A percentile compares a stretch with the other conserved stretches of the same genome.
phyloP scores from a whole-genome alignment of 768 basidiomycete species.

The Galerina marginata region DNA sequence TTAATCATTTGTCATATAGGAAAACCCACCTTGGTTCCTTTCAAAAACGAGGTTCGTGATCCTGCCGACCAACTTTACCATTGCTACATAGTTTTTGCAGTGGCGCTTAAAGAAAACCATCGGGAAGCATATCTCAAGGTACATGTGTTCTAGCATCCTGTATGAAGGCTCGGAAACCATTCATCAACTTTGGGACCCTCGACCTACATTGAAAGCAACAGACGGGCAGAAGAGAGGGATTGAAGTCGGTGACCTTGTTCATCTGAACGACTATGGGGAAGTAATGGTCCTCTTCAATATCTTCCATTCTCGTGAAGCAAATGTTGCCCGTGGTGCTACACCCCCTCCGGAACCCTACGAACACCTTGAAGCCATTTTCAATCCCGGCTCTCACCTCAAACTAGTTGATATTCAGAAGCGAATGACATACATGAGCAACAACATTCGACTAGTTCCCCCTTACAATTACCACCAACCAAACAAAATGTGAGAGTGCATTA shows the following conservation, averaged over 20 bases:
- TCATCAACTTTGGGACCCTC: constrained; percentile 5
- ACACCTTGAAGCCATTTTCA: neutral
- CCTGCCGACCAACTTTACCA: no score
- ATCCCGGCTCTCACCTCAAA: neutral
- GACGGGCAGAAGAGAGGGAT: neutral
- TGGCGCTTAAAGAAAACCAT: neutral
- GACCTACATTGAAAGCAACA: neutral
- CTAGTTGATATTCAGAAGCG: neutral
- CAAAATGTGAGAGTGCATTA: no score
- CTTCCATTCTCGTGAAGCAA: neutral
- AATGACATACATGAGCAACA: neutral
- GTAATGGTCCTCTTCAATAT: constrained; percentile 10
- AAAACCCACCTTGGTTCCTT: no score
- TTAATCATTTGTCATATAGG: no score
- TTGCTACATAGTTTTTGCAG: no score
- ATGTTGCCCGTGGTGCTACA: neutral
- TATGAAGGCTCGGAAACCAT: neutral
- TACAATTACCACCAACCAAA: no score
- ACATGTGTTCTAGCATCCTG: constrained; percentile 6
- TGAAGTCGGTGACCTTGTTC: constrained; percentile 13
- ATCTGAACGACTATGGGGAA: constrained; percentile 10
- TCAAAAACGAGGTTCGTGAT: no score
- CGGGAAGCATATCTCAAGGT: neutral
- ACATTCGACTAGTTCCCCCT: no score
- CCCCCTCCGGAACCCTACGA: neutral